Evolutionary conservation across 2,329 filamentous ascomycete genomes (phyloP).

Genomic region (Aspergillus niger): DNA sequence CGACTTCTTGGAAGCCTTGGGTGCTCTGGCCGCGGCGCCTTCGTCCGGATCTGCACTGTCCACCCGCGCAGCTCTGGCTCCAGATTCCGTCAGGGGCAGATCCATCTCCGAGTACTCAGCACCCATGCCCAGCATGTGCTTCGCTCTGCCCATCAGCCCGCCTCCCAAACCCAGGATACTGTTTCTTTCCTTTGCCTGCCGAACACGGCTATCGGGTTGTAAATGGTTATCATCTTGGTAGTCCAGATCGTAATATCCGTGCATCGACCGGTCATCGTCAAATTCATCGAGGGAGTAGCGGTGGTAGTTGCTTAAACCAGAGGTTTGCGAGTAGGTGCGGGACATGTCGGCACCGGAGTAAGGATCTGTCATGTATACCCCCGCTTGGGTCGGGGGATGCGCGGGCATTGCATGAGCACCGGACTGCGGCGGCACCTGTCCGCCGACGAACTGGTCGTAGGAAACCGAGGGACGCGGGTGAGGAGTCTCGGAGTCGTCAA

Average conservation of each 20-base stretch:
- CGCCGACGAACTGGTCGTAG: constrained; percentile 92
- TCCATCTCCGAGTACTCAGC: constrained; percentile 97
- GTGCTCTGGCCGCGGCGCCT: constrained; percentile 43
- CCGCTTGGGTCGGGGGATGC: constrained; percentile 32
- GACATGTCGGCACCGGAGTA: constrained; percentile 41
- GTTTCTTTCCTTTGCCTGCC: constrained; percentile 74
- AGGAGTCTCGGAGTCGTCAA: constrained; percentile 64
- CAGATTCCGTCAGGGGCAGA: constrained; percentile 82
- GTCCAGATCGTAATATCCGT: constrained; percentile 72
- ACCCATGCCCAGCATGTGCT: constrained; percentile 86
- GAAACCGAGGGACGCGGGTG: constrained; percentile 80
- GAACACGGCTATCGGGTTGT: constrained; percentile 49
- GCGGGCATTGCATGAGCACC: constrained; percentile 47
- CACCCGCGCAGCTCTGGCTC: constrained; percentile 51
- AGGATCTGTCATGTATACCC: constrained; percentile 40
- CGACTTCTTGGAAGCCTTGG: constrained; percentile 66
- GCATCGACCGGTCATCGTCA: constrained; percentile 71
- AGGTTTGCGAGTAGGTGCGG: constrained; percentile 70
- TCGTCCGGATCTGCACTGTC: constrained; percentile 49
- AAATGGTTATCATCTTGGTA: constrained; percentile 58
- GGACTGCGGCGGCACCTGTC: constrained; percentile 53
- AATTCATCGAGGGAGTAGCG: constrained; percentile 86
- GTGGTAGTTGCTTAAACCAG: constrained; percentile 83
- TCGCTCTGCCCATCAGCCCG: constrained; percentile 81
- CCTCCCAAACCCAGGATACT: constrained; percentile 86